Percentiles rank a stretch among this genome's conserved stretches.
Conservation (phyloP, 257 asterid species). For the Striga asiatica region DNA sequence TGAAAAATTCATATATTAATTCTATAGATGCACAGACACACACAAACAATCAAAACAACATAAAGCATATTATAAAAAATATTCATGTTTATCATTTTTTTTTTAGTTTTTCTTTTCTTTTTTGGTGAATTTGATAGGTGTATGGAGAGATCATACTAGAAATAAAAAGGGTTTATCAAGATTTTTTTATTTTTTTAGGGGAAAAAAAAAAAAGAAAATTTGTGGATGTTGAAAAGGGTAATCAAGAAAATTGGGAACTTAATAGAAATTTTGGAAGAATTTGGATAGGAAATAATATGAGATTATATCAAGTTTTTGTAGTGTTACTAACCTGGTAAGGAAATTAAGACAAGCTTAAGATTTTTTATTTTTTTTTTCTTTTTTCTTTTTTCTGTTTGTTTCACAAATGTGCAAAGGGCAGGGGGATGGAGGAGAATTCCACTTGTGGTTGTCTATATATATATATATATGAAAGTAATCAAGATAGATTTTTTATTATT, state of each 20-base stretch:
- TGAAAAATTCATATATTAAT: constrained; percentile 31
- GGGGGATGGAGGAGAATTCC: constrained; percentile 39
- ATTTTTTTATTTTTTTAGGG: too few relatives aligned
- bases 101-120: too few relatives aligned
- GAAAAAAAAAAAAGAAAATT: too few relatives aligned
- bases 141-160: too few relatives aligned
- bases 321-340: constrained; percentile 18
- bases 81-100: background rate
- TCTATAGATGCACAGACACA: background rate
- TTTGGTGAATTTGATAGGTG: too few relatives aligned
- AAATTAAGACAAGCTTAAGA: constrained; percentile 4
- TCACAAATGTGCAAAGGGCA: constrained; percentile 20
- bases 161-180: background rate
- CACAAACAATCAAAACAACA: background rate
- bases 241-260: too few relatives aligned
- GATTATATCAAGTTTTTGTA: background rate
- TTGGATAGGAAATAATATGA: background rate
- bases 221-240: too few relatives aligned
- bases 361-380: too few relatives aligned
- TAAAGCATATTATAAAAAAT: too few relatives aligned
- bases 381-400: constrained; percentile 21
- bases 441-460: constrained; percentile 33
- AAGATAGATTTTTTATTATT: constrained; percentile 9
- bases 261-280: background rate
- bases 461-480: constrained; percentile 41